A percentile compares a stretch with the other conserved stretches of the same genome.
Conservation (phyloP, 2,329 filamentous ascomycete species). For the Fusarium oligoseptatum region DNA sequence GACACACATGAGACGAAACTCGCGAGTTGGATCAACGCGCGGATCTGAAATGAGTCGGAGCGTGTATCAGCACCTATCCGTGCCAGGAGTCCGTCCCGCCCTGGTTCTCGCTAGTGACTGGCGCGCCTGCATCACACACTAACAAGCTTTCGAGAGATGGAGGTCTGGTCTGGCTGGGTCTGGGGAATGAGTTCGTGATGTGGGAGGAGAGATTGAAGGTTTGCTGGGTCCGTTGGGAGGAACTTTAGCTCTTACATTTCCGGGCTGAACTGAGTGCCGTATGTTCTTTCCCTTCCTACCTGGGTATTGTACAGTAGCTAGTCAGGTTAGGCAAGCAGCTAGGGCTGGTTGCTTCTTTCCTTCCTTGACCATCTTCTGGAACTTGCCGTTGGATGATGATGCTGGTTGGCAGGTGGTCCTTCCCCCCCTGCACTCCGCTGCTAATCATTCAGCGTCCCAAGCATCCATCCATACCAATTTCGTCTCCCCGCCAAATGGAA, state of each 20-base stretch:
- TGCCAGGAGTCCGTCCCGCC: conserved; percentile 26
- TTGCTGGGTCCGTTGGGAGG: not conserved
- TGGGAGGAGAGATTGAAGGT: conserved; percentile 28
- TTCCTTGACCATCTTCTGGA: not conserved
- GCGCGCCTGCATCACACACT: conserved; percentile 22
- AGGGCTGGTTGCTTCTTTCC: not conserved
- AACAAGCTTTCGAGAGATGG: conserved; percentile 19
- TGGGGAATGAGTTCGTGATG: conserved; percentile 28
- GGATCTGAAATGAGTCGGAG: conserved; percentile 45
- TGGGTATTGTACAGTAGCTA: not conserved
- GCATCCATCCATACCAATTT: not conserved
- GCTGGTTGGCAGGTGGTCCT: conserved; percentile 7
- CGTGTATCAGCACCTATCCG: conserved; percentile 40
- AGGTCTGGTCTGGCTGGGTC: conserved; percentile 8
- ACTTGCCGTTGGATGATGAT: conserved; percentile 5
- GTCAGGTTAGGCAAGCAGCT: not conserved
- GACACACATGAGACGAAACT: conserved; percentile 46
- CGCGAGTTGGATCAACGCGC: conserved; percentile 37
- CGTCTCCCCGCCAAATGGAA: conserved; percentile 6
- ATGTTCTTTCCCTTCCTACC: not conserved
- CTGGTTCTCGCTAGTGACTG: conserved; percentile 23
- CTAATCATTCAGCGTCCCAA: not conserved
- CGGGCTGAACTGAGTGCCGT: not conserved
- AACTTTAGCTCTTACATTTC: not conserved
- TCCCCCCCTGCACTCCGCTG: not conserved